Evolutionary conservation across 495 filamentous ascomycete genomes (phyloP), one percentile per base, ranked within the genome.

Genomic region (Corynascus novoguineensis): DNA sequence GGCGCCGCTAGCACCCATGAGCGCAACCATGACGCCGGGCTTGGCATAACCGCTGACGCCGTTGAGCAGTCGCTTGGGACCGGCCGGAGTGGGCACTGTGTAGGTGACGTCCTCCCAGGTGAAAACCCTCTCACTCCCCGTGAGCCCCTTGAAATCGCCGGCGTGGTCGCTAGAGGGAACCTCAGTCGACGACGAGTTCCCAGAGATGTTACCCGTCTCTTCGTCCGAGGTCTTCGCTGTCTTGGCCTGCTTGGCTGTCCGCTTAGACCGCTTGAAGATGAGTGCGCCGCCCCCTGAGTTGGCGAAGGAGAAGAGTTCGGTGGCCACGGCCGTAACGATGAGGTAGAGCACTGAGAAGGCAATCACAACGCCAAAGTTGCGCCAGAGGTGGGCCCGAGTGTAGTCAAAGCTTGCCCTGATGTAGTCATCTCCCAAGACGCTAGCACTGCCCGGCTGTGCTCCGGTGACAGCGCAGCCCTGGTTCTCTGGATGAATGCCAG

Each of bases 1-100:
- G 19, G 90, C 90, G 46, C 90, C 90, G 10, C 85, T 89, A 17
- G 87, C 89, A 45, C 90, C 90, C 81, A 95, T 89, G 22, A 92
- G 69, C 5, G 89, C 89, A 41, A 88, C 84, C 78, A 95, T 82
- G 17, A 86, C 71, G 17, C 90, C 89, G 1, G 90, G 89, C 68
- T 89, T 92, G 19, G 83, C 88, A 65, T 84, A 92, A 2, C 89
- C 89, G 47, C 78, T 81, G 49, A 93, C 79, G 10, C 77, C 74
- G 63, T 92, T 85, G 34, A 95, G 78, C 11, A 95, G 47, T 21
- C 77, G 41, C 55, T 68, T 74, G 22, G 86, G 79, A 28, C 82
- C 84, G 15, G 72, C 75, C 0, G 80, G 73, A 6, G 85, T 81
- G 0, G 85, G 83, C 5, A 92, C 85, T 45, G 83, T 82, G 60